Conservation (phyloP, 2,329 filamentous ascomycete genomes). For the Alternaria postmessia region DNA sequence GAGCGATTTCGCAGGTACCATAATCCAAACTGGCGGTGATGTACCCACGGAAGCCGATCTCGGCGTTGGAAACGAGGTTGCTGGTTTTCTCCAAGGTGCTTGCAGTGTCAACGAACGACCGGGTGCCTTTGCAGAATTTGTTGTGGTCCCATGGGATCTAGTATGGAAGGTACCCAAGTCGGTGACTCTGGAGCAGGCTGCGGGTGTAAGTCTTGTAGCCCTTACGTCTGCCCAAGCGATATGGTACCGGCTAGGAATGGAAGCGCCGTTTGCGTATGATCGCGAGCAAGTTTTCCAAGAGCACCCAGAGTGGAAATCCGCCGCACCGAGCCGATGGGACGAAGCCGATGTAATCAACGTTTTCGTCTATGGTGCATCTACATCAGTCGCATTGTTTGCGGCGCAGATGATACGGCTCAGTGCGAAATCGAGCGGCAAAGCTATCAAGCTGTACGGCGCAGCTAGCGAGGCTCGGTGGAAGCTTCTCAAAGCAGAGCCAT, state of each 20-base stretch:
- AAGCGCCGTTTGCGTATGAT: conserved; percentile 45
- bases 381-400: conserved; percentile 46
- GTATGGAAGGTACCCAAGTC: conserved; percentile 49
- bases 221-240: conserved; percentile 56
- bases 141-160: conserved; percentile 48
- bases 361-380: conserved; percentile 47
- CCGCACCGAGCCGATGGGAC: not conserved
- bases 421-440: not conserved
- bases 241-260: conserved; percentile 50
- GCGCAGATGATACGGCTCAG: conserved; percentile 42
- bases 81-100: conserved; percentile 57
- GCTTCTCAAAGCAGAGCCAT: conserved; percentile 45
- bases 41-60: conserved; percentile 22
- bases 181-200: conserved; percentile 50
- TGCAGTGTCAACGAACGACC: conserved; percentile 54
- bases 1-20: not conserved
- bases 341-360: conserved; percentile 20
- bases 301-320: conserved; percentile 17
- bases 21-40: conserved; percentile 24
- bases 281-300: conserved; percentile 14
- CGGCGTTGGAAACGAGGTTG: conserved; percentile 44
- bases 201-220: conserved; percentile 53
- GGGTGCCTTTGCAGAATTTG: conserved; percentile 57
- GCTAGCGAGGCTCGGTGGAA: conserved; percentile 21
- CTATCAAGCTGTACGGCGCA: not conserved